phyloP scores from a whole-genome alignment of 768 basidiomycete genomes.

The Lactifluus hygrophoroides region DNA sequence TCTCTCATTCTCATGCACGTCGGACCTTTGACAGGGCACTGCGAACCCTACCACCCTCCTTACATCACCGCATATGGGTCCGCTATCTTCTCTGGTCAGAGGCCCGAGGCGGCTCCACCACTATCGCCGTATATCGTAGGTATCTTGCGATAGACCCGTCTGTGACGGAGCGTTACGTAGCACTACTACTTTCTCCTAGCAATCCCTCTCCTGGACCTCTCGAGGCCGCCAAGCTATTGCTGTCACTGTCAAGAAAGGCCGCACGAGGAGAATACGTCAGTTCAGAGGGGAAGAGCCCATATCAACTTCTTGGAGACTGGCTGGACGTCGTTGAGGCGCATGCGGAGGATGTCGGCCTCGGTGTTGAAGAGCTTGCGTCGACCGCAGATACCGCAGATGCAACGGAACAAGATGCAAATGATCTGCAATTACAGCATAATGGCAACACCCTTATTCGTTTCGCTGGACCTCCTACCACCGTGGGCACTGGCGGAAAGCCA shows the following conservation, averaged over 20 bases:
- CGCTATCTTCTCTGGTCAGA: conserved; percentile 92
- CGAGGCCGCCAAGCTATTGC: conserved; percentile 86
- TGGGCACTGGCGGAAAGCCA: conserved; percentile 43
- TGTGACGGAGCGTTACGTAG: conserved; percentile 70
- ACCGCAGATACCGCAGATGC: conserved; percentile 38
- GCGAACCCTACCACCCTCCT: conserved; percentile 85
- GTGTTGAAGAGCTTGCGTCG: conserved; percentile 46
- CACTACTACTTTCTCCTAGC: conserved; percentile 51
- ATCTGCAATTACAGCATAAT: conserved; percentile 24
- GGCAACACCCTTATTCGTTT: conserved; percentile 49
- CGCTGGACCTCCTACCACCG: conserved; percentile 53
- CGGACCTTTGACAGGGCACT: conserved; percentile 91
- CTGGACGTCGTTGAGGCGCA: conserved; percentile 85
- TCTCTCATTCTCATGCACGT: conserved; percentile 86
- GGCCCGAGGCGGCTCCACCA: conserved; percentile 65
- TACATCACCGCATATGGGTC: conserved; percentile 89
- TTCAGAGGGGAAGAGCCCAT: conserved; percentile 90
- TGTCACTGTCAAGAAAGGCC: conserved; percentile 78
- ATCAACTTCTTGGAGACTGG: conserved; percentile 88
- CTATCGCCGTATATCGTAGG: conserved; percentile 77
- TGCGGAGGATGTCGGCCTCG: conserved; percentile 88
- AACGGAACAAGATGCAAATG: conserved; percentile 42
- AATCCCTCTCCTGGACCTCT: conserved; percentile 68
- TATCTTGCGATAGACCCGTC: conserved; percentile 79
- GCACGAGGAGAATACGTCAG: conserved; percentile 75